These are phyloP conservation scores for Ascocoryne sarcoides DNA, from an alignment of 2,329 filamentous ascomycete species.

Conservation along the genomic window DNA sequence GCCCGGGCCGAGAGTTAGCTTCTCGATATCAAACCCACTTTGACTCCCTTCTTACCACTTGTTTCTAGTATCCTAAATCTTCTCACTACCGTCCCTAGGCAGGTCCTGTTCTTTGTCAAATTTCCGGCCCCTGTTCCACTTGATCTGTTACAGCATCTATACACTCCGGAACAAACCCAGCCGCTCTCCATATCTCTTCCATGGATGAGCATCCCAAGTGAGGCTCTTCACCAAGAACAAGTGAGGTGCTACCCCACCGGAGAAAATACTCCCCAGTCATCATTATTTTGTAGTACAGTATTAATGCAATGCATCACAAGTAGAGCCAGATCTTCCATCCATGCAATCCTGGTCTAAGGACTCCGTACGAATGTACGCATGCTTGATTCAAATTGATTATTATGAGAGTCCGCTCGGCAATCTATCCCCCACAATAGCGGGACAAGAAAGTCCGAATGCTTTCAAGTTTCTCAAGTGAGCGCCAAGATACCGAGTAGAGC, in stretches of 20 bases:
- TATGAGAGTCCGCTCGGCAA: not conserved
- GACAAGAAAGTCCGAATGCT: not conserved
- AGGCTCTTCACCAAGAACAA: not conserved
- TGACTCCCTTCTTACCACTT: too few species aligned
- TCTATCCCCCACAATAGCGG: constrained; percentile 4
- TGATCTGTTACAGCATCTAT: too few species aligned
- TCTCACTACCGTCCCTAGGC: too few species aligned
- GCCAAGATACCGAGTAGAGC: not conserved
- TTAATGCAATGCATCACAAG: not conserved
- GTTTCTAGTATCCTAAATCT: too few species aligned
- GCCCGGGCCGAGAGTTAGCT: too few species aligned
- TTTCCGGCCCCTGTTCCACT: too few species aligned
- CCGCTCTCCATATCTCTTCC: too few species aligned
- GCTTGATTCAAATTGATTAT: not conserved
- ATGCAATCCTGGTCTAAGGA: not conserved
- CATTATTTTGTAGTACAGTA: not conserved
- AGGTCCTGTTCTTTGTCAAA: too few species aligned
- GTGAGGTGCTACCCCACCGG: not conserved
- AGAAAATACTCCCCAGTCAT: not conserved
- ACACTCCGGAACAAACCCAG: too few species aligned
- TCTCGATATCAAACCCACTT: too few species aligned
- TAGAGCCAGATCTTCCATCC: not conserved
- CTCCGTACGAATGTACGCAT: not conserved
- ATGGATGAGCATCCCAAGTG: too few species aligned
- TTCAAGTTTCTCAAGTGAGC: not conserved